Percentiles rank a stretch among this genome's conserved stretches.
Conservation (phyloP, 305 asterid genomes). For the Fraxinus greggii region DNA sequence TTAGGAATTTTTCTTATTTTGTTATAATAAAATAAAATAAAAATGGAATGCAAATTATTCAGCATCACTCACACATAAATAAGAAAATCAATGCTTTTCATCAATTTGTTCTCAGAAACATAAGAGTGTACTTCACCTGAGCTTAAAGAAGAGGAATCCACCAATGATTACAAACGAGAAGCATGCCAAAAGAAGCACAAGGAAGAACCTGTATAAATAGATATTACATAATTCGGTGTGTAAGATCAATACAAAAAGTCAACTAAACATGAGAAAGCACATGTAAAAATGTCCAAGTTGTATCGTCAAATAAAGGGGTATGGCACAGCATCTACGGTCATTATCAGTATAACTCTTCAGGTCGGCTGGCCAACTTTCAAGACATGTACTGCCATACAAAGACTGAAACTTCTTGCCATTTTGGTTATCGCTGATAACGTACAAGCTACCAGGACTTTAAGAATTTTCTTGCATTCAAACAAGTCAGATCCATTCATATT, state of each 20-base stretch:
- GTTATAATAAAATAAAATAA: background rate
- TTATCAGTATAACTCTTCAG: background rate
- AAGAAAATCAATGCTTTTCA: background rate
- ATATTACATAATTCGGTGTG: slow-evolving; percentile 20
- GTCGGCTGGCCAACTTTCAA: slow-evolving; percentile 5
- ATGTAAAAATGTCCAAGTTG: slow-evolving; percentile 7
- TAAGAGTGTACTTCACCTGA: slow-evolving; percentile 55
- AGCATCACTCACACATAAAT: background rate
- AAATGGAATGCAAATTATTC: background rate
- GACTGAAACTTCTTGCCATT: slow-evolving; percentile 3
- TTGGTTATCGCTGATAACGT: background rate
- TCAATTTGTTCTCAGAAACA: slow-evolving; percentile 7
- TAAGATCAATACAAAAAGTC: slow-evolving; percentile 18
- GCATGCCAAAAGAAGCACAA: slow-evolving; percentile 80
- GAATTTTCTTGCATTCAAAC: background rate
- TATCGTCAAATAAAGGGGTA: background rate
- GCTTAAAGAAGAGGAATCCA: slow-evolving; percentile 85
- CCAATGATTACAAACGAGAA: slow-evolving; percentile 84
- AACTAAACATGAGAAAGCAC: slow-evolving; percentile 7
- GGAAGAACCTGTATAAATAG: slow-evolving; percentile 65
- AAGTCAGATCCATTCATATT: background rate
- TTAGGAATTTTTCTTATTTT: background rate
- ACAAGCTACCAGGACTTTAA: background rate
- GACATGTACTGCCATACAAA: background rate
- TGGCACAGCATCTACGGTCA: slow-evolving; percentile 1